Evolutionary conservation across 1,139 yeast genomes (phyloP).

Genomic region (Suzukiozyma palmioleophila): DNA sequence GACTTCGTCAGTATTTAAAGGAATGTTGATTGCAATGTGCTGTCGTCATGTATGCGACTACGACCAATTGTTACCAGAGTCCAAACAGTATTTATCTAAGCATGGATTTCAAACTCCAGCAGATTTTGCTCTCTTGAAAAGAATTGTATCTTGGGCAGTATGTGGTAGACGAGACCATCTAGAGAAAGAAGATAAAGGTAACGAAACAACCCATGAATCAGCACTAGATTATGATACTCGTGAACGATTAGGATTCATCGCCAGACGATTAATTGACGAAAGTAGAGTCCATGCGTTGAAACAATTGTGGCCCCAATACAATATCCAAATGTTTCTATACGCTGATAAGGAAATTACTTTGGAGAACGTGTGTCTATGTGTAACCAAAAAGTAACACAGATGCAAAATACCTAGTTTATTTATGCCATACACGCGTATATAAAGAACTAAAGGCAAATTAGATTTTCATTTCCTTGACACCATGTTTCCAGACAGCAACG

Average conservation of each 20-base stretch:
- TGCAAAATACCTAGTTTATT: not conserved
- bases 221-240: conserved; percentile 43
- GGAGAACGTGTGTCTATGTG: conserved; percentile 63
- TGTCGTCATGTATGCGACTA: conserved; percentile 81
- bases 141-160: conserved; percentile 85
- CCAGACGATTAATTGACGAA: conserved; percentile 67
- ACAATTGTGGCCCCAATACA: conserved; percentile 20
- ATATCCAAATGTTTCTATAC: conserved; percentile 54
- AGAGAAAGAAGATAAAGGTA: conserved; percentile 19
- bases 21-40: conserved; percentile 85
- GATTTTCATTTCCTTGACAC: conserved; percentile 84
- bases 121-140: conserved; percentile 54
- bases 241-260: conserved; percentile 56
- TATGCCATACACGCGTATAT: not conserved
- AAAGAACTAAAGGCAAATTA: conserved; percentile 31
- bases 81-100: conserved; percentile 35
- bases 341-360: conserved; percentile 54
- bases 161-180: conserved; percentile 51
- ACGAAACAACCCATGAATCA: conserved; percentile 35
- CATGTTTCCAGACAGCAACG: conserved; percentile 99
- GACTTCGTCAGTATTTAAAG: conserved; percentile 28
- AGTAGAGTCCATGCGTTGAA: conserved; percentile 45
- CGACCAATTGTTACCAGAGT: conserved; percentile 47
- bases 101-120: conserved; percentile 26
- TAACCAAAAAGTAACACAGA: conserved; percentile 6